Conservation (phyloP, 139 green algal species). For the Microglena sp. region DNA sequence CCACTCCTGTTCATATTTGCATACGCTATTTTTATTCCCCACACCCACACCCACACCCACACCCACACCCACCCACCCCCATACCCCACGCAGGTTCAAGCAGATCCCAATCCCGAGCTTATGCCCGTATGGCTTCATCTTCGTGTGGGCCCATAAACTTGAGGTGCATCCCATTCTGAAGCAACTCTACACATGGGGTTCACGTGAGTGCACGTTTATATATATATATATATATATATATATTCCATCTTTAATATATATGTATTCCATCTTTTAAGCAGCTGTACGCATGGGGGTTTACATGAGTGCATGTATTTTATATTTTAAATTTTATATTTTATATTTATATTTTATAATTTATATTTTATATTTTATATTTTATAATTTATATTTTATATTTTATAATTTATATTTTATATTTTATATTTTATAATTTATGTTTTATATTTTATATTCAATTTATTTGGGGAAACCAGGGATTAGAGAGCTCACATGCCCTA, state of each 20-base stretch:
- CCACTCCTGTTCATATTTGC: too few species aligned
- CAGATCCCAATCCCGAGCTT: slow-evolving; percentile 52
- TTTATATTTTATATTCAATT: too few species aligned
- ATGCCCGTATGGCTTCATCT: slow-evolving; percentile 75
- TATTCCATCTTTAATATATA: too few species aligned
- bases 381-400: too few species aligned
- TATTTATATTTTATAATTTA: not conserved
- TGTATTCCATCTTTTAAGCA: too few species aligned
- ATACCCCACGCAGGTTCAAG: slow-evolving; percentile 23
- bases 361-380: too few species aligned
- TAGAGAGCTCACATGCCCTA: too few species aligned
- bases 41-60: not conserved
- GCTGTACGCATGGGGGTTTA: slow-evolving; percentile 23
- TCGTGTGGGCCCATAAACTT: slow-evolving; percentile 76
- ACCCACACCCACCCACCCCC: not conserved
- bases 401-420: too few species aligned
- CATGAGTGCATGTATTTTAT: slow-evolving; percentile 1
- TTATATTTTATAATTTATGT: too few species aligned
- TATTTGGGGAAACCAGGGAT: too few species aligned
- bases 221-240: not conserved
- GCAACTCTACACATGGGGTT: not conserved
- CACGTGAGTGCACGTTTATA: too few species aligned
- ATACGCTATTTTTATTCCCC: too few species aligned
- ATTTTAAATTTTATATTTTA: not conserved
- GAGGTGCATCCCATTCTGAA: slow-evolving; percentile 34